Base-by-base conservation (phyloP, 2,329 filamentous ascomycete genomes). In the Geosmithia morbida region DNA sequence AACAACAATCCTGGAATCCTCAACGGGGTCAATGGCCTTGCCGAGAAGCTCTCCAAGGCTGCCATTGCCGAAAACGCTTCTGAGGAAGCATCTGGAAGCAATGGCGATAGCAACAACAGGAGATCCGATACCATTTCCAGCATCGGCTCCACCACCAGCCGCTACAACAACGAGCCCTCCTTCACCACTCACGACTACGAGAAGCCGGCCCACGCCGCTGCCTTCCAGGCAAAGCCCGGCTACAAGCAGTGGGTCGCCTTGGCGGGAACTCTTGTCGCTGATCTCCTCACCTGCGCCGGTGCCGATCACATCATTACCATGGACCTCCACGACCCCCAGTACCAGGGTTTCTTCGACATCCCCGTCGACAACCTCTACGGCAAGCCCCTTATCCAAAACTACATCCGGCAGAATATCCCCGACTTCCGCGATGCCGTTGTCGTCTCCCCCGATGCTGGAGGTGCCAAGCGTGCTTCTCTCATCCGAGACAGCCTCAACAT, bases 231-330 rank as follows among this genome's bases (percentile, higher is more conserved):
- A 18, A 89, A 90, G 61, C 87, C 89, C 7, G 92, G 92, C 46
- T 98, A 98, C 66, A 92, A 92, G 70, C 87, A 95, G 68, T 98
- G 92, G 92, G 90, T 98, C 52, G 92, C 92, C 19, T 92, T 97
- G 68, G 89, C 92, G 41, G 92, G 92, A 50, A 97, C 89, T 29
- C 75, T 98, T 49, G 85, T 98, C 45, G 92, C 92, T 46, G 89
- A 97, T 62, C 78, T 98, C 43, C 73, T 98, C 54, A 96, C 88
- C 41, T 96, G 89, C 66, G 90, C 92, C 52, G 92, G 92, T 53
- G 88, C 92, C 43, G 90, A 98, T 63, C 92, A 97, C 65, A 83
- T 94, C 61, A 96, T 97, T 62, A 96, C 90, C 30, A 94, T 98
- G 85, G 92, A 98, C 61, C 75, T 98, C 46, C 87, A 92, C 62